phyloP scores from a whole-genome alignment of 139 green algal species.

The Chlorella ohadii region DNA sequence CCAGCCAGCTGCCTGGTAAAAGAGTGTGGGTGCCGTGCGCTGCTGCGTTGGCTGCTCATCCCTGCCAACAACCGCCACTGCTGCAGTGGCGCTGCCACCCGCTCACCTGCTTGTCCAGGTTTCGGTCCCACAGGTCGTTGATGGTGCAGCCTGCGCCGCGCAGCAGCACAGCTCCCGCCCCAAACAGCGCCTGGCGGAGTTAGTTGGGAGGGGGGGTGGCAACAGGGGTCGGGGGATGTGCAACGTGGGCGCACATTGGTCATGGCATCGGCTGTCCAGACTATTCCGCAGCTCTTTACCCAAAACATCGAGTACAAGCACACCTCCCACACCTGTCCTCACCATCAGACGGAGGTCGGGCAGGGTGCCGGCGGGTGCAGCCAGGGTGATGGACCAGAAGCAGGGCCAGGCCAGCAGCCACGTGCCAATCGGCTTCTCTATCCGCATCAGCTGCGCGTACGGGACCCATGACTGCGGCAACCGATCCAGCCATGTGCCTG shows the following conservation, averaged over 20 bases:
- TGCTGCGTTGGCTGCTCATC: no score
- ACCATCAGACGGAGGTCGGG: constrained; percentile 77
- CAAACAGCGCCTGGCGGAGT: constrained; percentile 87
- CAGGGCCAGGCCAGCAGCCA: constrained; percentile 94
- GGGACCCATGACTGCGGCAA: constrained; percentile 53
- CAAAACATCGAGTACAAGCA: no score
- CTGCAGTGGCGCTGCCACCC: no score
- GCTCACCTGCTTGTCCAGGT: constrained; percentile 72
- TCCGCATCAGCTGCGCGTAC: constrained; percentile 88
- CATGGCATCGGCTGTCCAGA: no score
- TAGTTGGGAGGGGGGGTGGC: no score
- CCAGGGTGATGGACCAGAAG: constrained; percentile 94
- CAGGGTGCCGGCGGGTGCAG: constrained; percentile 70
- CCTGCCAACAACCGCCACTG: no score
- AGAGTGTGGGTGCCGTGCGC: no score
- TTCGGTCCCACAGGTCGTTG: constrained; percentile 96
- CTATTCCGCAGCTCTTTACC: no score
- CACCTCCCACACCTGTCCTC: no score
- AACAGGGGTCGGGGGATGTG: no score
- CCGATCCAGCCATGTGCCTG: constrained; percentile 6
- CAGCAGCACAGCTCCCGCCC: constrained; percentile 83
- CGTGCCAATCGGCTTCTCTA: constrained; percentile 93
- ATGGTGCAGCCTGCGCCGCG: constrained; percentile 94
- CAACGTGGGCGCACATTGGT: no score
- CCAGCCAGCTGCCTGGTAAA: no score